Evolutionary conservation across 805 yeast genomes (phyloP).

Genomic region (Yarrowia bubula): DNA sequence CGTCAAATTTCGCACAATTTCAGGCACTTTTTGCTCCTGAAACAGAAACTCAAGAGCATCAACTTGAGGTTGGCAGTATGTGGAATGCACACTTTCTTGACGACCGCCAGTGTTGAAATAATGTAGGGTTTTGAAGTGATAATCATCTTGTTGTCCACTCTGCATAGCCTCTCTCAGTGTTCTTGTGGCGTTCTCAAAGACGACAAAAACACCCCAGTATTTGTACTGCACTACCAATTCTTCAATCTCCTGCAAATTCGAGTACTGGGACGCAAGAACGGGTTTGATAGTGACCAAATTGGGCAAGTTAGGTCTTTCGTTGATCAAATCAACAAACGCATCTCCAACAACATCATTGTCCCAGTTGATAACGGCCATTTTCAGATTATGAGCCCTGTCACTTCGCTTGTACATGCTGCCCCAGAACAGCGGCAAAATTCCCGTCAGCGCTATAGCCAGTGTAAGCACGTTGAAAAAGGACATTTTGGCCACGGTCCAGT

Average conservation of each 20-base stretch:
- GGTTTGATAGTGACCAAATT: slow-evolving; percentile 38
- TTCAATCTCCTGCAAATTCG: slow-evolving; percentile 44
- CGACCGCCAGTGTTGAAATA: slow-evolving; percentile 9
- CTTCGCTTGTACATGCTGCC: slow-evolving; percentile 44
- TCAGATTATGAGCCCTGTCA: slow-evolving; percentile 40
- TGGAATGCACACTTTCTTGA: slow-evolving; percentile 45
- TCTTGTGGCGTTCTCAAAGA: slow-evolving; percentile 49
- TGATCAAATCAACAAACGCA: slow-evolving; percentile 25
- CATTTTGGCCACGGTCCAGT: neutral
- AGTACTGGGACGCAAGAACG: slow-evolving; percentile 30
- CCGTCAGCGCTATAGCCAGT: slow-evolving; percentile 33
- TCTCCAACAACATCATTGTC: slow-evolving; percentile 33
- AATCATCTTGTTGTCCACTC: slow-evolving; percentile 19
- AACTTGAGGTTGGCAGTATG: slow-evolving; percentile 49
- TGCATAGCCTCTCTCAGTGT: slow-evolving; percentile 45
- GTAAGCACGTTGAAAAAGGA: slow-evolving; percentile 12
- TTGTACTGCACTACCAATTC: slow-evolving; percentile 52
- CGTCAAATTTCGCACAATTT: slow-evolving; percentile 35
- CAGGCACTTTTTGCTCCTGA: slow-evolving; percentile 31
- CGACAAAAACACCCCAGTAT: slow-evolving; percentile 64
- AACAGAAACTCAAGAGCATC: slow-evolving; percentile 41
- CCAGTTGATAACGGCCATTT: slow-evolving; percentile 45
- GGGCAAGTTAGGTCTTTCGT: slow-evolving; percentile 30
- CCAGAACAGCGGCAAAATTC: slow-evolving; percentile 51
- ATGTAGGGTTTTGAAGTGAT: slow-evolving; percentile 36